These are phyloP conservation scores for Arabis hirsuta DNA, from an alignment of 345 rosid genomes.

Conservation along the genomic window DNA sequence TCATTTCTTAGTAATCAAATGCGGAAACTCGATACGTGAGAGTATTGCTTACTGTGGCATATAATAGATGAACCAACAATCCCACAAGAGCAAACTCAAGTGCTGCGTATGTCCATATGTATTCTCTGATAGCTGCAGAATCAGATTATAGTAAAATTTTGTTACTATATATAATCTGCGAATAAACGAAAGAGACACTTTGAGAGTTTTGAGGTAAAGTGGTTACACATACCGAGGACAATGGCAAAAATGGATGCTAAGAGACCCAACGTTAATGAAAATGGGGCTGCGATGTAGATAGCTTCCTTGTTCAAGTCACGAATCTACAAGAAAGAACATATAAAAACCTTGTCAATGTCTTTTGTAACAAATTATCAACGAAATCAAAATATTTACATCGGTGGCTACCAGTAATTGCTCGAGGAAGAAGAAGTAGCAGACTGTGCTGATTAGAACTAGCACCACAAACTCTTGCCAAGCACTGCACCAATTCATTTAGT, in stretches of 20 bases:
- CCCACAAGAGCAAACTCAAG: slow-evolving; percentile 88
- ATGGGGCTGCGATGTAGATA: slow-evolving; percentile 77
- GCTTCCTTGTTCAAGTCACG: slow-evolving; percentile 72
- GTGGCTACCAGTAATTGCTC: slow-evolving; percentile 84
- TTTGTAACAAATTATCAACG: not conserved
- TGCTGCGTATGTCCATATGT: slow-evolving; percentile 92
- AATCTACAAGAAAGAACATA: slow-evolving; percentile 50
- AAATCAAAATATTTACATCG: not conserved
- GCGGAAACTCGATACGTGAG: not conserved
- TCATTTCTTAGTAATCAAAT: not conserved
- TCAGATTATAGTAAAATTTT: slow-evolving; percentile 8
- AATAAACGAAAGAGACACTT: slow-evolving; percentile 14
- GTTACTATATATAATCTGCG: not conserved
- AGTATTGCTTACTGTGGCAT: slow-evolving; percentile 58
- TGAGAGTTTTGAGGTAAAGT: slow-evolving; percentile 22
- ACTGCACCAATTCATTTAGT: slow-evolving; percentile 54
- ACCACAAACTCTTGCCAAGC: slow-evolving; percentile 99
- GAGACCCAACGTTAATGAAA: slow-evolving; percentile 72
- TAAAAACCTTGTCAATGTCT: slow-evolving; percentile 4
- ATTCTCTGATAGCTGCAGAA: slow-evolving; percentile 85
- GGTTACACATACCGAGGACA: slow-evolving; percentile 60
- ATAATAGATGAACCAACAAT: slow-evolving; percentile 61
- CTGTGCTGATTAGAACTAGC: slow-evolving; percentile 87
- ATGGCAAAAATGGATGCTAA: slow-evolving; percentile 76
- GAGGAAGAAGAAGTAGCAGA: slow-evolving; percentile 96